These are phyloP conservation scores for Rickenella mellea DNA, from an alignment of 768 basidiomycete species.

Conservation along the genomic window DNA sequence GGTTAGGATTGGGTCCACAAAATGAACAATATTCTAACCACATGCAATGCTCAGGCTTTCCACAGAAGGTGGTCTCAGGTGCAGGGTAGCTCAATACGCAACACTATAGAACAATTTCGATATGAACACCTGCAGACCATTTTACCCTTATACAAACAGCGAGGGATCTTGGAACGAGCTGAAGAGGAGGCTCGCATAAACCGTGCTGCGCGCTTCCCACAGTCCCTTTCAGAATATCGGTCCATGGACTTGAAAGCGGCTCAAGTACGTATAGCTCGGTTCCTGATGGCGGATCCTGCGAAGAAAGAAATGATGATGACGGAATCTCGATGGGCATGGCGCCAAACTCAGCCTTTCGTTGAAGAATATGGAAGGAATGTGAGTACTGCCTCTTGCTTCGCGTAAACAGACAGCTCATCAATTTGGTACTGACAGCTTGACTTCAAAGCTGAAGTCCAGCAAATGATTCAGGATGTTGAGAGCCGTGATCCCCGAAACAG, in stretches of 20 bases:
- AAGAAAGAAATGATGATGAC: slow-evolving; percentile 37
- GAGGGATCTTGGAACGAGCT: slow-evolving; percentile 5
- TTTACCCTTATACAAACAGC: slow-evolving; percentile 9
- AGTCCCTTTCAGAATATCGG: slow-evolving; percentile 17
- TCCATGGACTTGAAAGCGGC: slow-evolving; percentile 27
- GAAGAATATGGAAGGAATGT: slow-evolving; percentile 33
- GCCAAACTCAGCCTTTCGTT: slow-evolving; percentile 34
- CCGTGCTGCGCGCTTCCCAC: slow-evolving; percentile 26
- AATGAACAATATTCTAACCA: slow-evolving; percentile 9
- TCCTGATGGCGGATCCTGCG: slow-evolving; percentile 20
- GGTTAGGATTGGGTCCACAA: slow-evolving; percentile 3
- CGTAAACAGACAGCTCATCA: neutral
- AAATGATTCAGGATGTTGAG: neutral
- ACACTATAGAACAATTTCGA: slow-evolving; percentile 18
- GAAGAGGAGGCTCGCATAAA: slow-evolving; percentile 15
- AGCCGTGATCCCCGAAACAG: neutral
- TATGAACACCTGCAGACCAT: slow-evolving; percentile 21
- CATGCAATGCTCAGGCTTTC: slow-evolving; percentile 15
- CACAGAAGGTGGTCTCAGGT: slow-evolving; percentile 11
- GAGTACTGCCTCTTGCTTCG: slow-evolving; percentile 10
- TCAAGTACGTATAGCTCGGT: slow-evolving; percentile 41
- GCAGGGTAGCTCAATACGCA: slow-evolving; percentile 17
- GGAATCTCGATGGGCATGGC: slow-evolving; percentile 44
- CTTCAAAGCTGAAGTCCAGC: neutral
- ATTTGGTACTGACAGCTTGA: neutral